Conservation (phyloP, 2,329 filamentous ascomycete genomes). For the Hyphodiscus sp. region DNA sequence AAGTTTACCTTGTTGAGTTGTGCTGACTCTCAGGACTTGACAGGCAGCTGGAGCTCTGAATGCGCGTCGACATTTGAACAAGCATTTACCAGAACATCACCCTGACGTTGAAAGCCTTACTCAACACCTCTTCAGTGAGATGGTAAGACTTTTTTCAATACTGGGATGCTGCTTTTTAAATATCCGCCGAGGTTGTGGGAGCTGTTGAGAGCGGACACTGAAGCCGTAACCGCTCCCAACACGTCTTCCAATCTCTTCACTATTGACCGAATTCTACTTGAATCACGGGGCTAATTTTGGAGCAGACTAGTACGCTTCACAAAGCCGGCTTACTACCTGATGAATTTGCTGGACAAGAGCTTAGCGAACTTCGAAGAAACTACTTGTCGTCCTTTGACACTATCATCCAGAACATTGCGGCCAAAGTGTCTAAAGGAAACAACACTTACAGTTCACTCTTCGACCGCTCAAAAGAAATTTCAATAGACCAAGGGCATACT, state of each 20-base stretch:
- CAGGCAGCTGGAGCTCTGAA: constrained; percentile 21
- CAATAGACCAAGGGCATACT: background rate
- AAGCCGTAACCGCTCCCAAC: background rate
- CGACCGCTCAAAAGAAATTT: background rate
- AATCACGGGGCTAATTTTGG: background rate
- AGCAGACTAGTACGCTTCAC: background rate
- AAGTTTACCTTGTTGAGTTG: no score
- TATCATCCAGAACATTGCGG: constrained; percentile 20
- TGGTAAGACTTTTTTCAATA: constrained; percentile 14
- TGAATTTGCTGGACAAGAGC: constrained; percentile 14
- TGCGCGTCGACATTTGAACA: constrained; percentile 13
- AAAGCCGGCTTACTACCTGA: constrained; percentile 24
- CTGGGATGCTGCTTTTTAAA: background rate
- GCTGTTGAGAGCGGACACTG: background rate
- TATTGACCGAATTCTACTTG: background rate
- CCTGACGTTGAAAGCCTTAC: constrained; percentile 21
- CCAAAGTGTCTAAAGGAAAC: constrained; percentile 3
- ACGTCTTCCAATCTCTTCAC: background rate
- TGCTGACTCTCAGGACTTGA: no score
- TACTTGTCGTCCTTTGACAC: constrained; percentile 24
- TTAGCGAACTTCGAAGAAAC: constrained; percentile 12
- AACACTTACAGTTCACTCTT: constrained; percentile 4
- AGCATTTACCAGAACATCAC: constrained; percentile 22
- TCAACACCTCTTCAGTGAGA: constrained; percentile 19
- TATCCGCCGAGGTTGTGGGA: background rate